These are phyloP conservation scores for Fusarium pseudoanthophilum DNA, from an alignment of 2,329 filamentous ascomycete genomes.

Conservation along the genomic window DNA sequence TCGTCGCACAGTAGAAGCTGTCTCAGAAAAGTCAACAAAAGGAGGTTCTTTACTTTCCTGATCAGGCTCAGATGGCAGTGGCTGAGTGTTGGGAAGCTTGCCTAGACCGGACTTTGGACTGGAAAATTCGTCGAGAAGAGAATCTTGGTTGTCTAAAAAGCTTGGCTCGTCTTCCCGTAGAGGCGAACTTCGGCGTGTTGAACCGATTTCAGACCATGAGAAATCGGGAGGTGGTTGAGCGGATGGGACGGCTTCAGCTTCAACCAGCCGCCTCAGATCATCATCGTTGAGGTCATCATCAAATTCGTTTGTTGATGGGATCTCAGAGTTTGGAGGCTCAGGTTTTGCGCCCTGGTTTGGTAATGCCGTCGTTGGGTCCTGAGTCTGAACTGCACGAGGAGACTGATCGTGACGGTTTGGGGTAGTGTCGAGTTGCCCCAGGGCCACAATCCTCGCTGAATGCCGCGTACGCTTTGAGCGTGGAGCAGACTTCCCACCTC, in stretches of 20 bases:
- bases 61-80: conserved; percentile 32
- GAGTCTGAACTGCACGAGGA: not conserved
- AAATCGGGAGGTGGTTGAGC: conserved; percentile 19
- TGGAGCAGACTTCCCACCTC: conserved; percentile 31
- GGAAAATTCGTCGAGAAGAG: conserved; percentile 40
- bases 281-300: conserved; percentile 42
- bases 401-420: conserved; percentile 43
- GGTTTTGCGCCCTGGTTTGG: not conserved
- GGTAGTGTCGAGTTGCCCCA: conserved; percentile 50
- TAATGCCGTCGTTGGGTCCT: not conserved
- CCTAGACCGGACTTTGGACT: conserved; percentile 40
- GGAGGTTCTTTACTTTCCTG: not conserved
- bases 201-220: conserved; percentile 46
- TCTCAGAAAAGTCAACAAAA: conserved; percentile 50
- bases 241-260: not conserved
- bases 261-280: conserved; percentile 36
- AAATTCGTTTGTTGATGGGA: conserved; percentile 17
- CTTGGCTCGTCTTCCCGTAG: conserved; percentile 13
- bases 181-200: conserved; percentile 48
- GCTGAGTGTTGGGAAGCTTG: conserved; percentile 48
- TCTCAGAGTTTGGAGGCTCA: not conserved
- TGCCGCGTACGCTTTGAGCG: conserved; percentile 21
- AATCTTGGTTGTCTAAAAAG: conserved; percentile 42
- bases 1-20: conserved; percentile 48
- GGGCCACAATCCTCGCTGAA: conserved; percentile 16